These are phyloP conservation scores for Globisporangium radiosum DNA, from an alignment of 352 stramenopile species.

Conservation along the genomic window DNA sequence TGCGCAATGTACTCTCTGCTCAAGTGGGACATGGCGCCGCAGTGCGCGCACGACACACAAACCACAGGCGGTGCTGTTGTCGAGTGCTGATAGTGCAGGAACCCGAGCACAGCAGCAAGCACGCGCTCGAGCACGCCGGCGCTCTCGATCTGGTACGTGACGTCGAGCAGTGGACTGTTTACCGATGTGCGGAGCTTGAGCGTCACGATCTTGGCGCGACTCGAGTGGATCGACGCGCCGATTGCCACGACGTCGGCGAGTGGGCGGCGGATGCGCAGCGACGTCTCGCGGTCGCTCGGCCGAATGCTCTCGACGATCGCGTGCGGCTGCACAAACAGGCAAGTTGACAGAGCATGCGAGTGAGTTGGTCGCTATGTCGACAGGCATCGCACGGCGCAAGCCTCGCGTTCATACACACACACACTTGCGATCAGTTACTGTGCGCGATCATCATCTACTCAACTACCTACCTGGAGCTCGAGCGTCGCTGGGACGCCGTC, in stretches of 20 bases:
- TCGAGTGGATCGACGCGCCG: conserved; percentile 43
- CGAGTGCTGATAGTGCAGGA: conserved; percentile 40
- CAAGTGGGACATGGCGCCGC: conserved; percentile 48
- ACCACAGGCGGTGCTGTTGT: conserved; percentile 27
- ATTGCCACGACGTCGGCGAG: conserved; percentile 51
- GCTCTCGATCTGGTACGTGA: conserved; percentile 58
- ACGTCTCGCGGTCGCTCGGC: conserved; percentile 12
- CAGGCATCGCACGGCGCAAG: too few species aligned
- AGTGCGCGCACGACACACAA: conserved; percentile 47
- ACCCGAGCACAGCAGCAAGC: conserved; percentile 29
- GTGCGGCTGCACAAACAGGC: conserved; percentile 22
- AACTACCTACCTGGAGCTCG: conserved; percentile 39
- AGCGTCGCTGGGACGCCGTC: conserved; percentile 57
- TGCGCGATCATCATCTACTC: neutral
- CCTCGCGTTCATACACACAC: neutral
- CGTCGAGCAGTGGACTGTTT: conserved; percentile 15
- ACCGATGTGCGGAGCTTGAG: conserved; percentile 32
- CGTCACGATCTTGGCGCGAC: conserved; percentile 42
- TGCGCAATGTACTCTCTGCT: conserved; percentile 32
- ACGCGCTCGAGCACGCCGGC: conserved; percentile 27
- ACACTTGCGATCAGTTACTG: neutral
- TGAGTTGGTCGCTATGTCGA: neutral
- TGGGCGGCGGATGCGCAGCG: conserved; percentile 31
- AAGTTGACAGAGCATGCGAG: neutral
- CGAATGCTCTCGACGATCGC: conserved; percentile 29